phyloP scores from a whole-genome alignment of 768 basidiomycete species.

The Leccinellum rugosiceps region DNA sequence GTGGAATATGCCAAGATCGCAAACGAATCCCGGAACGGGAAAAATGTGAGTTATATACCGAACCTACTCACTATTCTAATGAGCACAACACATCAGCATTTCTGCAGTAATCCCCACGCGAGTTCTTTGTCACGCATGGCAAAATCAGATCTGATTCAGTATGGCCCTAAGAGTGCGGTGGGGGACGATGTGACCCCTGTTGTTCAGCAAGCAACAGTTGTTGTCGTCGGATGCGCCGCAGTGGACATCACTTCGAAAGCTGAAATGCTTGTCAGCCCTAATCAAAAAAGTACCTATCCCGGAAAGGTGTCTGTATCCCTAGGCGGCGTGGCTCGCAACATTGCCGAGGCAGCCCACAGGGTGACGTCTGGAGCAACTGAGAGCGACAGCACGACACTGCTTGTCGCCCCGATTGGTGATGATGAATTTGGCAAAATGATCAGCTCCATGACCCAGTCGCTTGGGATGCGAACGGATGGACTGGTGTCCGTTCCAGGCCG shows the following conservation, averaged over 20 bases:
- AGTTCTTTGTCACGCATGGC: background rate
- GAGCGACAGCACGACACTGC: constrained; percentile 39
- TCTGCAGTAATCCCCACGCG: background rate
- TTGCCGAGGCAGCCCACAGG: constrained; percentile 86
- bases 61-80: background rate
- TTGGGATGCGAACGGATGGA: constrained; percentile 85
- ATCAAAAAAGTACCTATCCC: constrained; percentile 72
- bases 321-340: constrained; percentile 94
- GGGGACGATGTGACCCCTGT: background rate
- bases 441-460: constrained; percentile 45
- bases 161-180: background rate
- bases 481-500: constrained; percentile 41
- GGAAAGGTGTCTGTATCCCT: constrained; percentile 69
- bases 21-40: constrained; percentile 13
- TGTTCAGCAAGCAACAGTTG: constrained; percentile 42
- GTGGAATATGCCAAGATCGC: constrained; percentile 62
- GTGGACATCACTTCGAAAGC: constrained; percentile 78
- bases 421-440: constrained; percentile 78
- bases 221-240: constrained; percentile 84
- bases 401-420: constrained; percentile 73
- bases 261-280: constrained; percentile 27
- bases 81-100: constrained; percentile 9
- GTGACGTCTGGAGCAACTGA: constrained; percentile 38
- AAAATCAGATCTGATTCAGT: background rate
- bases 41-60: constrained; percentile 14